These are phyloP conservation scores for Raphanus sativus DNA, from an alignment of 345 rosid species.

Conservation along the genomic window DNA sequence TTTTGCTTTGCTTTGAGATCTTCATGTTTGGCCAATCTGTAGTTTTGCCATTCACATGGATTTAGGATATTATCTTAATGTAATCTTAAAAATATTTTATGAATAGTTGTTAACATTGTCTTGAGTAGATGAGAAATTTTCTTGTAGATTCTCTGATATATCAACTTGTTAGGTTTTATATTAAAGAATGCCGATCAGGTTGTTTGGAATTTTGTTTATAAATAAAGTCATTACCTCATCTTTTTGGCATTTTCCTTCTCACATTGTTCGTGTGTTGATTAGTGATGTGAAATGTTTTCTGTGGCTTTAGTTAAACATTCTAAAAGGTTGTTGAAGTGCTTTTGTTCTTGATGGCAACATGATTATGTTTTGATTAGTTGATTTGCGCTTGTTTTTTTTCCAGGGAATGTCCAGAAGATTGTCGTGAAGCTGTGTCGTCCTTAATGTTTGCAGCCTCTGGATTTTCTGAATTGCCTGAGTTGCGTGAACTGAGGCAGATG, in stretches of 20 bases:
- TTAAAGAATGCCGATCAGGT: slow-evolving; percentile 8
- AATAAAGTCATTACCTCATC: neutral
- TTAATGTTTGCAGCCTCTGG: slow-evolving; percentile 94
- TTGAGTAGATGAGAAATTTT: slow-evolving; percentile 19
- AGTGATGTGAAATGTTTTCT: neutral
- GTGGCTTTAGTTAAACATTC: slow-evolving; percentile 4
- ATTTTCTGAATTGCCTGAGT: slow-evolving; percentile 87
- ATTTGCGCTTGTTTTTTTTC: neutral
- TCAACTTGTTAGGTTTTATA: slow-evolving; percentile 25
- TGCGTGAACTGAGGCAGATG: slow-evolving; percentile 80
- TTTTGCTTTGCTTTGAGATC: neutral
- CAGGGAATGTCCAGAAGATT: slow-evolving; percentile 90
- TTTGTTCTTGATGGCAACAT: slow-evolving; percentile 1
- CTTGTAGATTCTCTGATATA: slow-evolving; percentile 5
- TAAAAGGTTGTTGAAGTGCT: neutral
- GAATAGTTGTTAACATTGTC: slow-evolving; percentile 18
- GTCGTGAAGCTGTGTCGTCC: slow-evolving; percentile 78
- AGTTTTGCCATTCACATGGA: too few relatives aligned
- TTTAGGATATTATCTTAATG: too few relatives aligned
- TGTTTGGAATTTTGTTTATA: neutral
- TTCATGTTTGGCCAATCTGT: too few relatives aligned
- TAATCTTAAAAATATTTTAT: too few relatives aligned
- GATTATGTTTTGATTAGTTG: slow-evolving; percentile 3
- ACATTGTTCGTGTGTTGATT: slow-evolving; percentile 13
- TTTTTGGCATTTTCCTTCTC: slow-evolving; percentile 14